Evolutionary conservation across 2,329 filamentous ascomycete species (phyloP).

Genomic region (Coniochaeta sp.): DNA sequence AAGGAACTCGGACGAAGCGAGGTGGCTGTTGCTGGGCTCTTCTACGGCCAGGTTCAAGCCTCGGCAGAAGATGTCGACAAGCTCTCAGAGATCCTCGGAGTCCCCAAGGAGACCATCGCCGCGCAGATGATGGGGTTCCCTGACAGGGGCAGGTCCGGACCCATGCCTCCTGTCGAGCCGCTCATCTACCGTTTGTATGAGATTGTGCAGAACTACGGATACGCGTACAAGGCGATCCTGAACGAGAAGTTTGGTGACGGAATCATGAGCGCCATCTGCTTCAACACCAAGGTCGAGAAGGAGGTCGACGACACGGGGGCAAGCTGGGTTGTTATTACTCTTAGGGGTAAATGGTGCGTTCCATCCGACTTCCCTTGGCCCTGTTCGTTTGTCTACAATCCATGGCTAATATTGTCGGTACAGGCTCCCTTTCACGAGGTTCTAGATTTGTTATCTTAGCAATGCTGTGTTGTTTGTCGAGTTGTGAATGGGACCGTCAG

Average conservation of each 20-base stretch:
- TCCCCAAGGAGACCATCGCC: slow-evolving; percentile 47
- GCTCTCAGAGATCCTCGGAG: slow-evolving; percentile 50
- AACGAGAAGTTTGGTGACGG: slow-evolving; percentile 95
- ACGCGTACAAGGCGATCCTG: slow-evolving; percentile 88
- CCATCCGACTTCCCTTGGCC: background rate
- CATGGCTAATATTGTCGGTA: background rate
- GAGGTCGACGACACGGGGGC: slow-evolving; percentile 79
- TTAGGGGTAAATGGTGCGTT: slow-evolving; percentile 67
- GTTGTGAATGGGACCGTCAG: background rate
- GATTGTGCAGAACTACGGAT: slow-evolving; percentile 94
- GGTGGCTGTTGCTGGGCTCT: slow-evolving; percentile 79
- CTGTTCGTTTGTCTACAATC: background rate
- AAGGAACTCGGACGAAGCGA: slow-evolving; percentile 68
- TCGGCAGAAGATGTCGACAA: slow-evolving; percentile 43
- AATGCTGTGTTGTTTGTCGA: background rate
- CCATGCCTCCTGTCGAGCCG: slow-evolving; percentile 80
- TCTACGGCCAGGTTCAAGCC: slow-evolving; percentile 66
- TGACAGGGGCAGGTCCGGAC: slow-evolving; percentile 69
- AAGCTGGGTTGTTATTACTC: slow-evolving; percentile 77
- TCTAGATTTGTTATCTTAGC: slow-evolving; percentile 13
- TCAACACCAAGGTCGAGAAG: slow-evolving; percentile 87
- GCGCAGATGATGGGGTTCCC: slow-evolving; percentile 66
- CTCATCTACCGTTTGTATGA: slow-evolving; percentile 89
- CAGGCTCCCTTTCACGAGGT: slow-evolving; percentile 29
- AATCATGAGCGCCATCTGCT: slow-evolving; percentile 94